Base-by-base conservation (phyloP, 139 green algal species). In the Chlamydomonas urium region DNA sequence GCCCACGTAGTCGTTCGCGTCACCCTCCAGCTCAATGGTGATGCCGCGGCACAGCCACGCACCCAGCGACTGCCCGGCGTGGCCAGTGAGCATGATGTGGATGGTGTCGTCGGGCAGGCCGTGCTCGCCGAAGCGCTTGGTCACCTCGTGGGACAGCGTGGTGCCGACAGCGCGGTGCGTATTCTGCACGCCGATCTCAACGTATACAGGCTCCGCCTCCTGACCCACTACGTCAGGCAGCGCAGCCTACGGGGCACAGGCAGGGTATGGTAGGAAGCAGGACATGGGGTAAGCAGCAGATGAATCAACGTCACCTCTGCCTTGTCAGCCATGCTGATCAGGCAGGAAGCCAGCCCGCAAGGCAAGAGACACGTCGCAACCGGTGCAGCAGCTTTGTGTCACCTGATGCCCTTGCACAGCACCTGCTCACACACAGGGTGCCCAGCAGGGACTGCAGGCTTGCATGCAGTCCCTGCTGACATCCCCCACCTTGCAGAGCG, bases 1-100 rank as follows among this genome's bases (percentile, higher is more conserved):
- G 79, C 89, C 93, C 3, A 98, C 93, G 63, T 98, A 98, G 84
- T 98, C 93, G 74, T 98, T 98, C 47, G 93, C 88, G 61, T 97
- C 93, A 2, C 93, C 93, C 80, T 96, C 90, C 23, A 97, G 80
- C 75, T 96, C 87, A 24, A 97, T 72, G 0, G 84, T 92, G 68
- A 97, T 89, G 36, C 93, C 92, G 6, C 21, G 17, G 81, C 79
- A 89, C 68, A 93, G 65, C 81, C 88, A 98, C 1, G 91, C 93
- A 38, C 88, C 93, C 75, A 97, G 71, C 2, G 71, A 88, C 87
- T 98, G 93, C 3, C 93, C 93, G 1, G 94, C 94, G 67, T 93
- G 88, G 17, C 93, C 94, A 5, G 67, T 87, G 3, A 98, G 76
- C 76, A 94, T 94, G 50, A 97, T 73, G 72, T 93, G 84, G 72